Base-by-base conservation (phyloP, 1,139 yeast genomes). In the Trichomonascaceae sp. region DNA sequence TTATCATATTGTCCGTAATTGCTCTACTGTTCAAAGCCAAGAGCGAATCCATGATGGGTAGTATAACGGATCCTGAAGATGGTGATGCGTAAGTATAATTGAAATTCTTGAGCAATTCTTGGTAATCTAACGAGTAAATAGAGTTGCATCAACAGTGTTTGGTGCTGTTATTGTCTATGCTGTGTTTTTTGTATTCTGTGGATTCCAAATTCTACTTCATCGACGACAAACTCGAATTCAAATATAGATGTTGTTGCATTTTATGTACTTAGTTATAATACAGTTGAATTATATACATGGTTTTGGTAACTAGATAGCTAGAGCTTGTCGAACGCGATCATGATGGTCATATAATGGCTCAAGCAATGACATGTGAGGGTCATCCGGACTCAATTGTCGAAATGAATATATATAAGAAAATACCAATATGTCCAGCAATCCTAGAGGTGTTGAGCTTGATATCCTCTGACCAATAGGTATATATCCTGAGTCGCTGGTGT, bases 41-140 rank as follows among this genome's bases (percentile, higher is more conserved):
- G 63, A 95, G 89, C 69, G 98, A 93, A 72, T 79, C 95, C 19
- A 85, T 93, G 85, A 85, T 90, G 75, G 99, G 99, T 7, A 87
- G 96, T 45, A 83, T 84, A 60, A 84, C 78, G 62, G 96, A 91
- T 66, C 98, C 99, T 22, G 87, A 81, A 61, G 93, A 93, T 67
- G 98, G 98, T 12, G 82, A 82, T 59, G 96, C 95, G 74, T 77
- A 70, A 72, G 82, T 77, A 49, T 50, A 10, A 13, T 24, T 13
- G 15, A 10, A 30, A 15, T 1, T 43, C 13, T 8, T 2, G 43
- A 13, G 10, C 17, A 30, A 17, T 24, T 19, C 9, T 4, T 8
- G 9, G 43, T 32, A 15, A 19, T 19, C 58, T 55, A 54, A 47
- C 51, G 22, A 17, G 30, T 9, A 24, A 47, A 9, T 45, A 78